Conservation (phyloP, 2,329 filamentous ascomycete genomes). For the Diaporthe humulicola region DNA sequence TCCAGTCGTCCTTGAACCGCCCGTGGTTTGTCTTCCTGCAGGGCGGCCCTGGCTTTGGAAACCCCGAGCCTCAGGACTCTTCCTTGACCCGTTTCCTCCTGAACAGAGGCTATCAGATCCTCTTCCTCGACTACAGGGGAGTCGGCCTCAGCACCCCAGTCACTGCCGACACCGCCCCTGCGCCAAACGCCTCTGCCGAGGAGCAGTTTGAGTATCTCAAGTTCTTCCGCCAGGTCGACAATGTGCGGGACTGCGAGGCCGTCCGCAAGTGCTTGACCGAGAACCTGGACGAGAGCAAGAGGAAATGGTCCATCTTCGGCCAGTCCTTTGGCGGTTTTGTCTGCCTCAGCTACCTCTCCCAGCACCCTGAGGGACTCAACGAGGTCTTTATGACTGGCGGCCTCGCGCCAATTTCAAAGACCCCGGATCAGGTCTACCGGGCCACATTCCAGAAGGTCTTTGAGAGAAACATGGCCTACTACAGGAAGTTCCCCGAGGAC, state of each 20-base stretch:
- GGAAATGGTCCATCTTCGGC: constrained; percentile 88
- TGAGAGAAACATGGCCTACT: constrained; percentile 83
- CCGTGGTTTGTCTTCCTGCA: constrained; percentile 76
- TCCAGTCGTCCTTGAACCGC: constrained; percentile 32
- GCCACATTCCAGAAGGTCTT: constrained; percentile 78
- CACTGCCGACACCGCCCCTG: constrained; percentile 77
- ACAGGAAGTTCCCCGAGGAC: constrained; percentile 88
- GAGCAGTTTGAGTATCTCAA: constrained; percentile 86
- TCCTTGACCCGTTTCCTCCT: constrained; percentile 79
- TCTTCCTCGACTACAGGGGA: constrained; percentile 92
- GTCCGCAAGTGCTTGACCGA: constrained; percentile 81
- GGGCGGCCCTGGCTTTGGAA: constrained; percentile 87
- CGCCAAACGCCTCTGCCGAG: constrained; percentile 68
- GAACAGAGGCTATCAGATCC: constrained; percentile 84
- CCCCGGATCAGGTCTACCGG: constrained; percentile 81
- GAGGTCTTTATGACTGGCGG: constrained; percentile 91
- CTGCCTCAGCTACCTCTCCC: constrained; percentile 84
- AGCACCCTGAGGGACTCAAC: constrained; percentile 80
- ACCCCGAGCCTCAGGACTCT: constrained; percentile 79
- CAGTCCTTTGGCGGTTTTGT: constrained; percentile 96
- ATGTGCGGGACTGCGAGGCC: constrained; percentile 90
- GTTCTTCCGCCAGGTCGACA: constrained; percentile 89
- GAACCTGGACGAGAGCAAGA: constrained; percentile 72
- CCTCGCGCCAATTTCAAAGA: constrained; percentile 80
- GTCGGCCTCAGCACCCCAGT: constrained; percentile 88